phyloP scores from a whole-genome alignment of 1,139 yeast species.

The Scheffersomyces quercinus region DNA sequence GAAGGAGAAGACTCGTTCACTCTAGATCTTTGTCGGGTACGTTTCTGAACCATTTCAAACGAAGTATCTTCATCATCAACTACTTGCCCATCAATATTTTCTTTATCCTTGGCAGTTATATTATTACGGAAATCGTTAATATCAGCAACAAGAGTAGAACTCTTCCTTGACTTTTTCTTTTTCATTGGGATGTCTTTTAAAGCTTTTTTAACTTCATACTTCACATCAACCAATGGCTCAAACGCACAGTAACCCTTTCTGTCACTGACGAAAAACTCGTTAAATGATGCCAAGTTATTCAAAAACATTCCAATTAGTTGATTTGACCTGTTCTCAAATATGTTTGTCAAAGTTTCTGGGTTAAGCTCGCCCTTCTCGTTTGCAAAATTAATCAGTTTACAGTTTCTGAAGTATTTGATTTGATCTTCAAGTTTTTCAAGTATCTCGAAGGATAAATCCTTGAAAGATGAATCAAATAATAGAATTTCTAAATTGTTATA shows the following conservation, averaged over 20 bases:
- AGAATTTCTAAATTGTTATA: constrained; percentile 65
- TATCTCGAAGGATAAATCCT: constrained; percentile 28
- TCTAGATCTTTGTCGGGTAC: constrained; percentile 22
- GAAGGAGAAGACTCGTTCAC: constrained; percentile 2
- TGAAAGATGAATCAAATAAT: constrained; percentile 48
- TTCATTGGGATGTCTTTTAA: constrained; percentile 13
- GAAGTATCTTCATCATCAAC: constrained; percentile 29
- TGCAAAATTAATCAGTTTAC: constrained; percentile 25
- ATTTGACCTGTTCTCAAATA: constrained; percentile 26
- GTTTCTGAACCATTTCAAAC: constrained; percentile 32
- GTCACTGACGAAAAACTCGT: constrained; percentile 52
- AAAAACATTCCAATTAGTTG: constrained; percentile 30
- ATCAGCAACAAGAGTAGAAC: constrained; percentile 24
- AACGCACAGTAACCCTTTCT: constrained; percentile 40
- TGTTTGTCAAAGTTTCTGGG: constrained; percentile 10
- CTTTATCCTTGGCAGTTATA: constrained; percentile 23
- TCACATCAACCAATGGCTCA: constrained; percentile 51
- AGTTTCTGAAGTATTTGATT: constrained; percentile 26
- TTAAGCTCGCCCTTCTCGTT: constrained; percentile 18
- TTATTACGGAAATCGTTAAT: constrained; percentile 23
- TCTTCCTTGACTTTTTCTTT: constrained; percentile 29
- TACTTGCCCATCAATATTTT: constrained; percentile 17
- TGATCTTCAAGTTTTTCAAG: constrained; percentile 30
- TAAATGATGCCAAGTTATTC: constrained; percentile 37
- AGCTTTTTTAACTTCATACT: constrained; percentile 18